These are phyloP conservation scores for Eleusine indica DNA, from an alignment of 176 grass and related monocot genomes.

Conservation along the genomic window DNA sequence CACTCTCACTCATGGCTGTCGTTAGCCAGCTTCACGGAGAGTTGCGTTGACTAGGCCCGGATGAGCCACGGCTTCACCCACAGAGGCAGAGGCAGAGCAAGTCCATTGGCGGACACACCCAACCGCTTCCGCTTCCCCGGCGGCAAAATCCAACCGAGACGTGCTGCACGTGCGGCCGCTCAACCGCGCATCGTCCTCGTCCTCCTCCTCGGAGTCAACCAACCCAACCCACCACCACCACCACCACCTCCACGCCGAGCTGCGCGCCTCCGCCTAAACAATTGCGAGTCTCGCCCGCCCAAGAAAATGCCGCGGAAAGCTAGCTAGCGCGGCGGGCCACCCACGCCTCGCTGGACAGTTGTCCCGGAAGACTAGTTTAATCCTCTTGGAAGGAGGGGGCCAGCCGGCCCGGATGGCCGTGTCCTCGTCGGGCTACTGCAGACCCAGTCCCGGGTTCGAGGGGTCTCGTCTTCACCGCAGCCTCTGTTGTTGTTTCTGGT, in stretches of 20 bases:
- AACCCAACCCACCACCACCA: slow-evolving; percentile 14
- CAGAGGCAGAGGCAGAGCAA: background rate
- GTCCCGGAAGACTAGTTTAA: slow-evolving; percentile 52
- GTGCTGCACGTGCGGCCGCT: slow-evolving; percentile 41
- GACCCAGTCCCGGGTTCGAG: slow-evolving; percentile 45
- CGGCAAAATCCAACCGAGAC: slow-evolving; percentile 32
- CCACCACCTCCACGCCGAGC: background rate
- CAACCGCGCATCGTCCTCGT: background rate
- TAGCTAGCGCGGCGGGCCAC: slow-evolving; percentile 7
- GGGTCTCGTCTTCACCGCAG: slow-evolving; percentile 26
- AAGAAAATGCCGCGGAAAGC: slow-evolving; percentile 26
- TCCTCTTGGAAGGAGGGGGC: slow-evolving; percentile 10
- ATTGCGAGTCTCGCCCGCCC: background rate
- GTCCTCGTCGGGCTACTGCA: slow-evolving; percentile 41
- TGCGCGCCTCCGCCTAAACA: slow-evolving; percentile 25
- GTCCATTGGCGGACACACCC: background rate
- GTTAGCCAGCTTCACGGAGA: background rate
- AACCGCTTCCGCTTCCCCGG: slow-evolving; percentile 32
- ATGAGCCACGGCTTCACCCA: background rate
- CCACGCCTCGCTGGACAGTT: slow-evolving; percentile 41
- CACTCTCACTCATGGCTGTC: background rate
- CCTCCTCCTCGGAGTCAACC: slow-evolving; percentile 21
- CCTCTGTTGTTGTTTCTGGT: slow-evolving; percentile 19
- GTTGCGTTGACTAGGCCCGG: background rate
- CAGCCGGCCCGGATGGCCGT: slow-evolving; percentile 44